Evolutionary conservation across 768 basidiomycete genomes (phyloP).

Genomic region (Strobilomyces dryophilus): DNA sequence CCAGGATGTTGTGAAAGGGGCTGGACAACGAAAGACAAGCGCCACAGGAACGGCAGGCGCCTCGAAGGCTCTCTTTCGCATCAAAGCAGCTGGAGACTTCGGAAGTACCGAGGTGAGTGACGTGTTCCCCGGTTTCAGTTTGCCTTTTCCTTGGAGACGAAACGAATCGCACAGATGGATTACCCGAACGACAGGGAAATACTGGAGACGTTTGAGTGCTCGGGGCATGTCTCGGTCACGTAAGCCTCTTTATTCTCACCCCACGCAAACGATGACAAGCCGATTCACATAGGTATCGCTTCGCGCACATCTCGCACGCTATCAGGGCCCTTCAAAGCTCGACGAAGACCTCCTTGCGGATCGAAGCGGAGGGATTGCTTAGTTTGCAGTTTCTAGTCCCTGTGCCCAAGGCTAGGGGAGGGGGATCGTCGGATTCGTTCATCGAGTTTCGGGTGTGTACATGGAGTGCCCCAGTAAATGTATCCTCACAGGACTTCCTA

Average conservation of each 20-base stretch:
- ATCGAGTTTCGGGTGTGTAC: slow-evolving; percentile 82
- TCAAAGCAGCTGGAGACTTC: slow-evolving; percentile 77
- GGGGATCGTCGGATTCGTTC: slow-evolving; percentile 56
- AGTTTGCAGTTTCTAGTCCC: slow-evolving; percentile 91
- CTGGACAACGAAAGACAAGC: slow-evolving; percentile 12
- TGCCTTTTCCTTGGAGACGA: background rate
- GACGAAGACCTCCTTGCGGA: slow-evolving; percentile 83
- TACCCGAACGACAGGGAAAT: slow-evolving; percentile 93
- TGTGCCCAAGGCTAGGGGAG: slow-evolving; percentile 35
- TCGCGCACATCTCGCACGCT: slow-evolving; percentile 69
- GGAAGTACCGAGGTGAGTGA: slow-evolving; percentile 73
- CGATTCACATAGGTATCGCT: slow-evolving; percentile 61
- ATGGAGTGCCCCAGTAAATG: background rate
- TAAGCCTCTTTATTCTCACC: slow-evolving; percentile 26
- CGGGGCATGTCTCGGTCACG: slow-evolving; percentile 64
- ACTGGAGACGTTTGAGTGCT: slow-evolving; percentile 86
- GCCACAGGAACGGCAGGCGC: background rate
- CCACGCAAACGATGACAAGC: background rate
- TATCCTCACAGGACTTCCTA: slow-evolving; percentile 13
- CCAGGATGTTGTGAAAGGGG: slow-evolving; percentile 17
- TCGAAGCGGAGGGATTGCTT: slow-evolving; percentile 76
- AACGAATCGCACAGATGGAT: slow-evolving; percentile 66
- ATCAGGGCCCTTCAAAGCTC: slow-evolving; percentile 76
- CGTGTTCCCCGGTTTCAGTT: background rate
- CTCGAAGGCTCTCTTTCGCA: slow-evolving; percentile 63